Percentiles rank a stretch among this genome's conserved stretches.
phyloP scores from a whole-genome alignment of 169 alveolate species.

The Besnoitia besnoiti region DNA sequence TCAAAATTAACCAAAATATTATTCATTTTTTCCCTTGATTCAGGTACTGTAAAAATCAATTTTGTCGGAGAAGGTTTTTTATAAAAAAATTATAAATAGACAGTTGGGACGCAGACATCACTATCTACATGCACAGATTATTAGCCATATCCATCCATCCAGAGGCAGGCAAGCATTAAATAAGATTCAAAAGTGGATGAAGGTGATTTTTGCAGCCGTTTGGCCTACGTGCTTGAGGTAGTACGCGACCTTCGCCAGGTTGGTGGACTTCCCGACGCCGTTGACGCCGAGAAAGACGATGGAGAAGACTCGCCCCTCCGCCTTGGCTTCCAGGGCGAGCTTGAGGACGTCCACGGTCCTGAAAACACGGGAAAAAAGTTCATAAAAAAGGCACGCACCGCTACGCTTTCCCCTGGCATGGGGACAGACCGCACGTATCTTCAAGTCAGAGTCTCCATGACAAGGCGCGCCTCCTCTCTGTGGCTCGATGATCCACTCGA shows the following conservation, averaged over 20 bases:
- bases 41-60: too few species aligned
- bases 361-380: not conserved
- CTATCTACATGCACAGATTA: too few species aligned
- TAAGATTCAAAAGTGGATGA: too few species aligned
- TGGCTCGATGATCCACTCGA: too few species aligned
- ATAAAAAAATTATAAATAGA: too few species aligned
- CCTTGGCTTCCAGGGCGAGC: slow-evolving; percentile 63
- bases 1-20: too few species aligned
- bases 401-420: too few species aligned
- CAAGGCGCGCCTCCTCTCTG: too few species aligned
- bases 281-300: slow-evolving; percentile 93
- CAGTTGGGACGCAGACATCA: not conserved
- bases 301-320: slow-evolving; percentile 70
- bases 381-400: not conserved
- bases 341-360: slow-evolving; percentile 72
- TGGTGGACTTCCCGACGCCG: slow-evolving; percentile 99
- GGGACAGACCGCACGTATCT: too few species aligned
- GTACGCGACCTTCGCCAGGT: slow-evolving; percentile 97
- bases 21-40: too few species aligned
- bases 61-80: too few species aligned
- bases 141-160: not conserved
- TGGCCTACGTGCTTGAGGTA: slow-evolving; percentile 82
- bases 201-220: not conserved
- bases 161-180: not conserved
- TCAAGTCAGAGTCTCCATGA: too few species aligned